A percentile compares a stretch with the other conserved stretches of the same genome.
phyloP scores from a whole-genome alignment of 2,329 filamentous ascomycete species.

The Clarireedia homoeocarpa region DNA sequence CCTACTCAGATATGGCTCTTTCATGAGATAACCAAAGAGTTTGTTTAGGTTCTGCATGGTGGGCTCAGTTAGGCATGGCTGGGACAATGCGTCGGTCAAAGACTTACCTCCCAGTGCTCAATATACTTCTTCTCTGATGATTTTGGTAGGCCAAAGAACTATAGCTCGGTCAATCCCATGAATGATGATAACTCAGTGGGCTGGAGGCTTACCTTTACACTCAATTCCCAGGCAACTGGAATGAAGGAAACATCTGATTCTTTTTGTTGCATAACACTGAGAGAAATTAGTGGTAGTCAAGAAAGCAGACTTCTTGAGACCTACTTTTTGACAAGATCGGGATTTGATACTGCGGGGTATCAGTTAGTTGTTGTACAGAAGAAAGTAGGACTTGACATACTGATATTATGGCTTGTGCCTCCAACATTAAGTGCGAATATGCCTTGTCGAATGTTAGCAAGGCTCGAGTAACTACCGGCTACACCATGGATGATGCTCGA shows the following conservation, averaged over 20 bases:
- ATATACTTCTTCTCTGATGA: constrained; percentile 19
- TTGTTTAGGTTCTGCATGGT: neutral
- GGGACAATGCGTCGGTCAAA: neutral
- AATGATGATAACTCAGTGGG: too few relatives aligned
- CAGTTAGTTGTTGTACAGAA: neutral
- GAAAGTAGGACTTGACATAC: constrained; percentile 12
- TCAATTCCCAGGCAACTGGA: constrained; percentile 16
- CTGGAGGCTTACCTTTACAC: constrained; percentile 13
- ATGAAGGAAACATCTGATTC: constrained; percentile 18
- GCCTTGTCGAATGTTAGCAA: neutral
- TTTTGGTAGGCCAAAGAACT: constrained; percentile 27
- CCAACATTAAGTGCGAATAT: constrained; percentile 26
- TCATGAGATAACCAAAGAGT: constrained; percentile 33
- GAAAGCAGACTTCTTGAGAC: neutral
- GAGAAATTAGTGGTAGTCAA: constrained; percentile 4
- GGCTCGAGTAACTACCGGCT: neutral
- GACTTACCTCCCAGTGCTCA: constrained; percentile 26
- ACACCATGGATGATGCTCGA: too few relatives aligned
- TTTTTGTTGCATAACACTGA: constrained; percentile 20
- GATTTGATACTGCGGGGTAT: constrained; percentile 18
- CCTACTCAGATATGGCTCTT: constrained; percentile 38
- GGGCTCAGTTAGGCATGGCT: neutral
- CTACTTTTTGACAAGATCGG: constrained; percentile 18
- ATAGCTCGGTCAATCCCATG: too few relatives aligned
- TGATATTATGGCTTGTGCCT: constrained; percentile 21